Evolutionary conservation across 2,329 filamentous ascomycete species (phyloP).

Genomic region (Cytospora mali): DNA sequence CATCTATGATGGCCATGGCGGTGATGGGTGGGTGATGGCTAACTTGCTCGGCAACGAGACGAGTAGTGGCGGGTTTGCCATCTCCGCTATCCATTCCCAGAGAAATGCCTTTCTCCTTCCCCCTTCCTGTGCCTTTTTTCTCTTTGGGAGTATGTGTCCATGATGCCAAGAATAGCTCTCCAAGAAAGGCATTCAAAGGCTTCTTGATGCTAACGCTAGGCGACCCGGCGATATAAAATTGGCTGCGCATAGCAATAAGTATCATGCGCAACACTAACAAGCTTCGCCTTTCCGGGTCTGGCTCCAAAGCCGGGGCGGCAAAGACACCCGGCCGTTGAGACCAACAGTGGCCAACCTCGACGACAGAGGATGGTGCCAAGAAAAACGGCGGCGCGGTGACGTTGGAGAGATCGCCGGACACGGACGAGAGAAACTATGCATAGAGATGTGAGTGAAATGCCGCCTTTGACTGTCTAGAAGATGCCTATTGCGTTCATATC

Average conservation of each 20-base stretch:
- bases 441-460: not conserved
- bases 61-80: constrained; percentile 36
- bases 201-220: constrained; percentile 54
- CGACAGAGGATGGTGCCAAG: constrained; percentile 51
- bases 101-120: constrained; percentile 3
- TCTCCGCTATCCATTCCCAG: constrained; percentile 35
- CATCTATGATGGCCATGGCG: constrained; percentile 51
- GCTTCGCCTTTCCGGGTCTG: constrained; percentile 46
- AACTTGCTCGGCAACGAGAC: constrained; percentile 51
- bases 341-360: constrained; percentile 56
- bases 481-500: not conserved
- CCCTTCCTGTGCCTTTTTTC: not conserved
- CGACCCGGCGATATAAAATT: constrained; percentile 51
- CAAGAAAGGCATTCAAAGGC: constrained; percentile 56
- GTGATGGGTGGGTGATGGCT: constrained; percentile 58
- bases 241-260: constrained; percentile 48
- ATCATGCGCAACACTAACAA: constrained; percentile 52
- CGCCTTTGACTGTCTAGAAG: not conserved
- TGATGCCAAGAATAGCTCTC: constrained; percentile 51
- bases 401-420: constrained; percentile 55
- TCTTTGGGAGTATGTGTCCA: constrained; percentile 39
- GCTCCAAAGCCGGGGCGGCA: constrained; percentile 49
- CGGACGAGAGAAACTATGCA: constrained; percentile 40
- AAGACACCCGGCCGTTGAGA: constrained; percentile 51
- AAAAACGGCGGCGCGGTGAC: constrained; percentile 55